Evolutionary conservation across 148 eudicot genomes (phyloP), one percentile per base, ranked within the genome.

Genomic region (Dianthus caryophyllus): DNA sequence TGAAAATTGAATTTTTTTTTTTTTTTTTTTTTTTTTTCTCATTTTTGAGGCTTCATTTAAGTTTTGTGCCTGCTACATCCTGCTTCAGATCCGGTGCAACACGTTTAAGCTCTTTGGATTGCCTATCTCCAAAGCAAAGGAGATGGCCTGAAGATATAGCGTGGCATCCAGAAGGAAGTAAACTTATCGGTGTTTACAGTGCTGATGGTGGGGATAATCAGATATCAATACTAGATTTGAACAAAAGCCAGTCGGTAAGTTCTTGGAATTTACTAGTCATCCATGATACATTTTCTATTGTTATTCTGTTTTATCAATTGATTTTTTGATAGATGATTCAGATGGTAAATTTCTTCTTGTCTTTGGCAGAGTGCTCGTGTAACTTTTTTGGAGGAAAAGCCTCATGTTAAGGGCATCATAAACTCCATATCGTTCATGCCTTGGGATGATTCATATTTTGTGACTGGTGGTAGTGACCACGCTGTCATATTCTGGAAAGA

Each of bases 111-210:
- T 60, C 79, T 47, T 81, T 87, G 49, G 97, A 90, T 18, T 82
- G 96, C 64, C 60, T 64, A 51, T 88, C 99, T 14, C 87, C 78
- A 41, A 90, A 86, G 81, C 85, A 83, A 56, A 86, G 93, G 78
- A 86, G 97, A 79, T 94, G 99, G 99, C 93, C 99, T 33, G 99
- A 94, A 86, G 99, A 94, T 83, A 79, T 90, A 71, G 88, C 99
- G 30, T 94, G 97, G 96, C 99, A 90, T 77, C 99, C 97, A n/a
- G 84, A 76, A 33, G 99, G 99, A 52, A 77, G 54, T 68, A 79
- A 80, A 68, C 59, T 94, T 51, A 60, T 90, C 70, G 77, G 87
- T 53, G 99, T 85, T 30, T 94, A 90, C 63, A 83, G 60, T 79
- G 97, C 99, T 47, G 99, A 94, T 83, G 85, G 81, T 59, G 93